A percentile compares a stretch with the other conserved stretches of the same genome.
Conservation (phyloP, 2,329 filamentous ascomycete species). For the Aspergillus cejpii region DNA sequence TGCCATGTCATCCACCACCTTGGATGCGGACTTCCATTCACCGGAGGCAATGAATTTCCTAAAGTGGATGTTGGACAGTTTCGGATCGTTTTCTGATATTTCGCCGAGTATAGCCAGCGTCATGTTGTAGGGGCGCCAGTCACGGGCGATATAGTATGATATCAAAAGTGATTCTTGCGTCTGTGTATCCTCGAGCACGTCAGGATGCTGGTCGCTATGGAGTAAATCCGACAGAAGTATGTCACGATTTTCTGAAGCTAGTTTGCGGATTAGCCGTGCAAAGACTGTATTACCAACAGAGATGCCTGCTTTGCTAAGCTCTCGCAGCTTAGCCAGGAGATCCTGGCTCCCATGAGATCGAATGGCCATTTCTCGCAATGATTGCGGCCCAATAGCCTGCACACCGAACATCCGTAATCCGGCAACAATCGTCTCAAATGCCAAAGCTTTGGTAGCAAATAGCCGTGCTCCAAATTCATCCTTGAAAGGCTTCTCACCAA, state of each 20-base stretch:
- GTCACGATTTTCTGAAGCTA: slow-evolving; percentile 54
- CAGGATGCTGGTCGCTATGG: slow-evolving; percentile 58
- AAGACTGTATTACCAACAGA: slow-evolving; percentile 58
- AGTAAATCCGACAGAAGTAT: slow-evolving; percentile 49
- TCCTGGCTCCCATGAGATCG: slow-evolving; percentile 53
- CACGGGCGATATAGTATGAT: slow-evolving; percentile 46
- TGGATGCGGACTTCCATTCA: slow-evolving; percentile 26
- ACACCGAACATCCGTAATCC: slow-evolving; percentile 66
- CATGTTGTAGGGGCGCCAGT: slow-evolving; percentile 49
- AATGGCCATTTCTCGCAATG: slow-evolving; percentile 68
- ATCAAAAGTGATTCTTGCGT: slow-evolving; percentile 51
- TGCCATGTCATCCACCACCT: slow-evolving; percentile 47
- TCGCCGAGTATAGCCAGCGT: slow-evolving; percentile 50
- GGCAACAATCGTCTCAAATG: slow-evolving; percentile 64
- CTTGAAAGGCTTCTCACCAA: slow-evolving; percentile 47
- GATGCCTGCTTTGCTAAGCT: slow-evolving; percentile 58
- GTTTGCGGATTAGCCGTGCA: slow-evolving; percentile 56
- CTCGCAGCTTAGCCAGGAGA: slow-evolving; percentile 54
- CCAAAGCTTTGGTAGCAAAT: slow-evolving; percentile 70
- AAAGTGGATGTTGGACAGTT: slow-evolving; percentile 36
- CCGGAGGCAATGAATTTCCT: slow-evolving; percentile 33
- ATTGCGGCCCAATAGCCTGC: slow-evolving; percentile 64
- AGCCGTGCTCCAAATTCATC: slow-evolving; percentile 70
- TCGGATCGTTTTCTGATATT: slow-evolving; percentile 25
- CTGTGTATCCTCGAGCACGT: slow-evolving; percentile 51